Evolutionary conservation across 2,329 filamentous ascomycete genomes (phyloP), one percentile per base, ranked within the genome.

Genomic region (Colletotrichum sansevieriae): DNA sequence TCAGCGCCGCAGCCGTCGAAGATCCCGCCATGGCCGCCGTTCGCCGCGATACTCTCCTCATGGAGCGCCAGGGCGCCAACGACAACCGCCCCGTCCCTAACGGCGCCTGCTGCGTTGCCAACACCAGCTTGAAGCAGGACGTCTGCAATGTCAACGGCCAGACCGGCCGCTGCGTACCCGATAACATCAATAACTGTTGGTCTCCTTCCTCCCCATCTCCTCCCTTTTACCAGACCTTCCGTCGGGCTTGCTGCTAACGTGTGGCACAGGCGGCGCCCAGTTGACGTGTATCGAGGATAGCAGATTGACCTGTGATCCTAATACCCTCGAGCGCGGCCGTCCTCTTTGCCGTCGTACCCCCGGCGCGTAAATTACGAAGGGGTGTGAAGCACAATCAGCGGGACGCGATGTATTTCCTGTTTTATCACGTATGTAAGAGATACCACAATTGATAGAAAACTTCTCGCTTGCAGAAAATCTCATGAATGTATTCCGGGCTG

Each of bases 51-150:
- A 52, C 59, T 13, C n/a, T 70, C 58, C 63, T 77, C 58, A 64
- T 68, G 25, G 72, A 73, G 41, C 76, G 75, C 54, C 77, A 78
- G 71, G 80, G 79, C 73, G 73, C 55, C 57, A 80, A 80, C 73
- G 73, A 61, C 47, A 74, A 75, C 73, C 75, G 78, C 15, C 78
- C 78, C 13, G 76, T 78, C 12, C 76, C 78, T 35, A 73, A 51
- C 35, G 78, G 78, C 43, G 70, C 71, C 39, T 80, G 78, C 76
- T 80, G 78, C 71, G 74, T 79, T 15, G 74, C 76, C 68, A 75
- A 75, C 69, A 77, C 74, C 4, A 76, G 68, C 67, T 69, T 79
- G 49, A 80, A 80, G 76, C 76, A 80, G 71, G 78, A 80, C 70
- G 70, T 76, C 58, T 80, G 78, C 76, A 73, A 54, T 22, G 73